Evolutionary conservation across 441 rosid genomes (phyloP), one percentile per base, ranked within the genome.

Genomic region (Bocquillonia castaneifolia): DNA sequence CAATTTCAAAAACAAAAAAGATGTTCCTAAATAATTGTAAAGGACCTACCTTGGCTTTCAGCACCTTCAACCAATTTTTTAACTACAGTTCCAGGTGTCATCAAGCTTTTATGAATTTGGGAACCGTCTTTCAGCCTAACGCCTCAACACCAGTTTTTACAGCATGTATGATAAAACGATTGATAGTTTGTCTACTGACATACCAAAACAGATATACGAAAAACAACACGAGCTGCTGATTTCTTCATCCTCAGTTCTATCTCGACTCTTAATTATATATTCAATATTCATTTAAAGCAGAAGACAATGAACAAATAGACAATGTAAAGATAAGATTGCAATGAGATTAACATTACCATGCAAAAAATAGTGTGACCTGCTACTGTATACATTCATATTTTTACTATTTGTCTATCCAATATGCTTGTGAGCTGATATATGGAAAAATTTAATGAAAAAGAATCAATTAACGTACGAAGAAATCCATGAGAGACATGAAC

Each of bases 131-230:
- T 94, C 45, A 94, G 85, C 48, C 99, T 87, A 71, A 91, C 93
- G 75, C 99, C 99, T 91, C 99, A 36, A 97, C 99, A 48, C 99
- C 99, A 28, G 99, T 94, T 85, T 94, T 94, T 67, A 96, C 91
- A 47, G 97, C 97, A 63, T 9, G 9, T 44, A 52, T 59, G 26
- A 9, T 39, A 61, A n/a, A 68, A 28, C 47, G 64, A 25, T 14
- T 12, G 32, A 60, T 6, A 18, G 32, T 68, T 58, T 53, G 6
- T 34, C 20, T 31, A 54, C 55, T 62, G 62, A 59, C 86, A 59
- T 85, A 93, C 99, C 95, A 93, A 75, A 73, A 93, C 96, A 54
- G 99, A 93, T 32, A 93, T 97, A 56, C 99, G 96, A 63, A 93
- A 96, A 68, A 95, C 97, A 76, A 79, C 99, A 93, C 0, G 92